A percentile compares a stretch with the other conserved stretches of the same genome.
Conservation (phyloP, 345 rosid genomes). For the Draba incana region DNA sequence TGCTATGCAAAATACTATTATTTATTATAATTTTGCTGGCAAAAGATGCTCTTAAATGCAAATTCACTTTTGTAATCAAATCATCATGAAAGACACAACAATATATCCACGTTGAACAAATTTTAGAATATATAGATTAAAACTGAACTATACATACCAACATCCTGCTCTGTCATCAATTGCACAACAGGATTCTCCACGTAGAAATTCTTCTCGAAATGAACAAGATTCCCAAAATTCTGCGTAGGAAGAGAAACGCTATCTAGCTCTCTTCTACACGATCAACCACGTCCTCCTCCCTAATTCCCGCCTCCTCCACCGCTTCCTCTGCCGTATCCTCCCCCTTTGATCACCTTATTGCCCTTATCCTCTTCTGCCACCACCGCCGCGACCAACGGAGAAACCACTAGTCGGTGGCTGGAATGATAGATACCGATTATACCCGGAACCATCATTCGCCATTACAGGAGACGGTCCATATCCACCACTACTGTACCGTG, state of each 20-base stretch:
- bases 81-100: too few relatives aligned
- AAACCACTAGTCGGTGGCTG: conserved; percentile 60
- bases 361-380: conserved; percentile 42
- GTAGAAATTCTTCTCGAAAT: conserved; percentile 88
- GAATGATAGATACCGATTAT: conserved; percentile 49
- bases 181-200: conserved; percentile 63
- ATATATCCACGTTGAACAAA: too few relatives aligned
- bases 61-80: too few relatives aligned
- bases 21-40: too few relatives aligned
- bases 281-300: conserved; percentile 60
- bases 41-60: too few relatives aligned
- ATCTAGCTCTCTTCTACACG: conserved; percentile 62
- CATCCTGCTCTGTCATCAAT: conserved; percentile 78
- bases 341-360: conserved; percentile 37
- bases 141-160: conserved; percentile 59
- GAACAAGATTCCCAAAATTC: conserved; percentile 74
- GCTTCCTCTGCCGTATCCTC: conserved; percentile 42
- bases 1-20: too few relatives aligned
- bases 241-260: conserved; percentile 69
- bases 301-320: too few relatives aligned
- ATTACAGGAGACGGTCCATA: conserved; percentile 47
- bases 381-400: conserved; percentile 47
- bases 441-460: conserved; percentile 43
- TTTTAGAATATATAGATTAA: too few relatives aligned
- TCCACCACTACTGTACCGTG: conserved; percentile 46